Evolutionary conservation across 768 basidiomycete species (phyloP), one percentile per base, ranked within the genome.

Genomic region (Pleurotus tuber-regium): DNA sequence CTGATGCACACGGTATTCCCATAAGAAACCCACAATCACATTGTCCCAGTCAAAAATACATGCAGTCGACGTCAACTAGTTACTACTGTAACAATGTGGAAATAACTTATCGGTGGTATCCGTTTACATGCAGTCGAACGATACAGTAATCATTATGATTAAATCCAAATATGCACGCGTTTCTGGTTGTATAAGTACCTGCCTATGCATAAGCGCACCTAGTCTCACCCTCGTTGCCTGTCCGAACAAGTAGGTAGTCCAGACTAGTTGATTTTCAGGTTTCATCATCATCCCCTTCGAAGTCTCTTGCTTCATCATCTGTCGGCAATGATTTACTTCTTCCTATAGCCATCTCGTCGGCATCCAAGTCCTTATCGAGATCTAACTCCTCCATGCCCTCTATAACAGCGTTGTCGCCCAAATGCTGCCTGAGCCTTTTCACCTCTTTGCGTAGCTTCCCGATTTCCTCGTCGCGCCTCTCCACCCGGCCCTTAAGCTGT

Each of bases 391-490:
- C 72, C 58, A 59, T 68, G 38, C 56, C 59, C 55, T 28, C 54
- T 63, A 43, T 61, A 63, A 19, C 60, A 56, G 18, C 65, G 60
- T 42, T 65, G 68, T 59, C 68, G 47, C 54, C 69, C 67, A 59
- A 35, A 31, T 62, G 58, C 58, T 71, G 66, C 40, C 86, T 74
- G 63, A 94, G 66, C 52, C 83, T 70, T 57, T 64, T 62, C 23
- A 96, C 77, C 66, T 93, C 92, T 56, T 62, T 65, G 56, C 91
- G 74, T 62, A 96, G 63, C 61, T 59, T 70, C 52, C 64, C 72
- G 58, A 96, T 88, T 70, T 93, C 92, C 40, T 76, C 78, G 61
- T 97, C 92, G 56, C 94, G 70, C 61, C 89, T 76, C 49, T 89
- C 86, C 43, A 95, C 79, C 25, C 89, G 80, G 14, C 72, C 84